Base-by-base conservation (phyloP, 768 basidiomycete species). In the Boletus sp. region DNA sequence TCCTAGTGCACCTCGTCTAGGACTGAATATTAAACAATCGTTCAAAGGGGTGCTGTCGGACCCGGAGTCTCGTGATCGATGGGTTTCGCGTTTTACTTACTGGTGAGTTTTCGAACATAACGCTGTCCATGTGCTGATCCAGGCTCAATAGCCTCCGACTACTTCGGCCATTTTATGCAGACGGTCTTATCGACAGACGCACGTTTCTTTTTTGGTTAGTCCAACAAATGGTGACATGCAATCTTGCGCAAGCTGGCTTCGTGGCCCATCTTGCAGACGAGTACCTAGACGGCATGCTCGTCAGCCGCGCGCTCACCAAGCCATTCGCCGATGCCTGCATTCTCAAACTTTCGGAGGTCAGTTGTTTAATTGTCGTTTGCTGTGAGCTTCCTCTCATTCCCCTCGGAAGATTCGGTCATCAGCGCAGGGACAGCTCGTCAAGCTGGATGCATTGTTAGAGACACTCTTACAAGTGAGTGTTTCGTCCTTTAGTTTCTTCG, bases 21-120 rank as follows among this genome's bases (percentile, higher is more conserved):
- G 85, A 8, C 69, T 90, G 47, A 90, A 88, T 60, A 88, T 93
- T 64, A 93, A 91, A 62, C 85, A 87, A 55, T 85, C 84, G 0
- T 93, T 93, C 70, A 92, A 90, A 65, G 85, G 88, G 4, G 84
- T 92, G 5, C 74, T 93, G 14, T 79, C 85, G 3, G 92, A 93
- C 45, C 61, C 73, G 1, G 87, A 90, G 23, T 75, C 81, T 14
- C 80, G 90, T 30, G 84, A 87, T 51, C 78, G 78, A 54, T 93
- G 91, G 91, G 78, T 88, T 56, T 84, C 83, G 5, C 84, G 87
- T 30, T 93, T 92, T 59, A 77, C 79, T 10, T 93, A 92, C 68
- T 84, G 87, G 91, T 90, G 58, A 38, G 75, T 53, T 50, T 43
- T 33, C 35, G 37, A 33, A 14, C 2, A 6, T 32, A 7, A 4